These are phyloP conservation scores for Lepiota brunneoincarnata DNA, from an alignment of 768 basidiomycete genomes.

Conservation along the genomic window DNA sequence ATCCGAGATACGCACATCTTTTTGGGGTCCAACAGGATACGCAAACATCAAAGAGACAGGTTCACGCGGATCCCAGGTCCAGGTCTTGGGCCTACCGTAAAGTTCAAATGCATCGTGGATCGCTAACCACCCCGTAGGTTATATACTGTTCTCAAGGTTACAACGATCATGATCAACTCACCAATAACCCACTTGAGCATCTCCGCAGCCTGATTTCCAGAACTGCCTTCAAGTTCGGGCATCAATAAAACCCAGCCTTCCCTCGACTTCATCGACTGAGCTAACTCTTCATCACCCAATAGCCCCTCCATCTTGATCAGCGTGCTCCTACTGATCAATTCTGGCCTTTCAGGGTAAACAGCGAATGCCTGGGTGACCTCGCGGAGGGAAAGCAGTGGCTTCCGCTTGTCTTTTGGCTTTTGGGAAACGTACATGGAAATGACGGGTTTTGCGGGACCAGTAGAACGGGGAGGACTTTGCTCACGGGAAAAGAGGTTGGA, in stretches of 20 bases:
- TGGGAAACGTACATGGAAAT: conserved; percentile 61
- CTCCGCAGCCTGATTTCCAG: conserved; percentile 61
- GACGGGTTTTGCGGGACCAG: conserved; percentile 29
- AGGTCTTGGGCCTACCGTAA: conserved; percentile 83
- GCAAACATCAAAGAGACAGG: conserved; percentile 86
- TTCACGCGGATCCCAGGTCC: conserved; percentile 90
- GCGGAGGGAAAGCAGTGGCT: conserved; percentile 64
- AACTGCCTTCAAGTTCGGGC: conserved; percentile 74
- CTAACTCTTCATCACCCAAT: conserved; percentile 76
- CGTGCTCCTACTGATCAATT: conserved; percentile 84
- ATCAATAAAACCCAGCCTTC: conserved; percentile 90
- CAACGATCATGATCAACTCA: conserved; percentile 32
- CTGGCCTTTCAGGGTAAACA: conserved; percentile 94
- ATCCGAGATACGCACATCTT: conserved; percentile 59
- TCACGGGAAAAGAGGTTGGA: conserved; percentile 65
- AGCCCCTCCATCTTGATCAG: conserved; percentile 90
- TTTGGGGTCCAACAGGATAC: conserved; percentile 83
- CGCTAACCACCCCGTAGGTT: conserved; percentile 36
- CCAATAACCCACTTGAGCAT: conserved; percentile 92
- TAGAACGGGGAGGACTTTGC: conserved; percentile 22
- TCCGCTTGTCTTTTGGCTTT: conserved; percentile 75
- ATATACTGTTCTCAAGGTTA: neutral
- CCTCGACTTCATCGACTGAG: conserved; percentile 56
- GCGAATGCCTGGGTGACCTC: conserved; percentile 85
- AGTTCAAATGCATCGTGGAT: conserved; percentile 85